A percentile compares a stretch with the other conserved stretches of the same genome.
Conservation (phyloP, 768 basidiomycete genomes). For the Obba rivulosa region DNA sequence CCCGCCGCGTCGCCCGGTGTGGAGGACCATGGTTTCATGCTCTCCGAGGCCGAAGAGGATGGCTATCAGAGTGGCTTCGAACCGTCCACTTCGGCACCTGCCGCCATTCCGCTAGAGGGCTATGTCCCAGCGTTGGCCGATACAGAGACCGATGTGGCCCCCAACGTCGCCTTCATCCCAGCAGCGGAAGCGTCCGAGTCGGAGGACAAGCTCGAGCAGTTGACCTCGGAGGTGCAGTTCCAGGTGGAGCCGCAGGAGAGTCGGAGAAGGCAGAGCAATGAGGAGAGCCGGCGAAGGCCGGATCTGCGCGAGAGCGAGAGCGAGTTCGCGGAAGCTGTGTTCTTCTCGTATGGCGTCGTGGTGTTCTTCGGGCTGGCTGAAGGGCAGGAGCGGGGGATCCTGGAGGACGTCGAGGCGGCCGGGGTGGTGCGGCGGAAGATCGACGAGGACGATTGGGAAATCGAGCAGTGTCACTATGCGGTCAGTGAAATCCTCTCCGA, state of each 20-base stretch:
- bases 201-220: neutral
- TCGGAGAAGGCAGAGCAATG: constrained; percentile 4
- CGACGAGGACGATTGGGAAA: constrained; percentile 62
- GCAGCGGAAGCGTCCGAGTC: neutral
- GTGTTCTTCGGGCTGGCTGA: constrained; percentile 90
- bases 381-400: constrained; percentile 69
- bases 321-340: constrained; percentile 67
- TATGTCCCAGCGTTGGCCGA: constrained; percentile 17
- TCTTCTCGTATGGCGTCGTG: constrained; percentile 84
- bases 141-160: neutral
- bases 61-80: constrained; percentile 86
- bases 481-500: constrained; percentile 39
- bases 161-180: neutral
- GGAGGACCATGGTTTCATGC: constrained; percentile 56
- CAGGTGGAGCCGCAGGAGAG: constrained; percentile 12
- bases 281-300: constrained; percentile 3
- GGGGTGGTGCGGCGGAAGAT: constrained; percentile 60
- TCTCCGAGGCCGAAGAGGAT: constrained; percentile 86
- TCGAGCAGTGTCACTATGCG: constrained; percentile 88
- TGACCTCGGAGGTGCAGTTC: constrained; percentile 2
- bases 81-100: constrained; percentile 17
- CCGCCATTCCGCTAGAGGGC: constrained; percentile 9
- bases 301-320: constrained; percentile 41
- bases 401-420: constrained; percentile 78
- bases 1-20: constrained; percentile 46